These are phyloP conservation scores for Sordariomycetes sp. DNA, from an alignment of 2,329 filamentous ascomycete genomes.

Conservation along the genomic window DNA sequence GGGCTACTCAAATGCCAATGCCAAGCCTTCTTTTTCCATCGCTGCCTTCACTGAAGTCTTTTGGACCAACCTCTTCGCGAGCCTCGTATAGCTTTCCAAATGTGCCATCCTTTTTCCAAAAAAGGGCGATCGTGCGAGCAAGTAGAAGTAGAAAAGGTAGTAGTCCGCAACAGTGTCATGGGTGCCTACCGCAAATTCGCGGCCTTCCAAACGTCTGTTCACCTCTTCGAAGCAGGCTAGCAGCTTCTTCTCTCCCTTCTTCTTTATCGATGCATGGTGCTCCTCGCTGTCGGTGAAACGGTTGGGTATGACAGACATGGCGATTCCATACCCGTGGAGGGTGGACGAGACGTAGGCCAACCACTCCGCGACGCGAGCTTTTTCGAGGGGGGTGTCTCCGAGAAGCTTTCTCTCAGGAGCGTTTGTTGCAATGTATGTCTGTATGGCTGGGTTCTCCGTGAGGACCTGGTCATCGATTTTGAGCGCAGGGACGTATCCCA, in stretches of 20 bases:
- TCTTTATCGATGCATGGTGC: constrained; percentile 6
- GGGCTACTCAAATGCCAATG: too few species aligned
- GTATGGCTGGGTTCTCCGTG: constrained; percentile 21
- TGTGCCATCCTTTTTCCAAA: too few species aligned
- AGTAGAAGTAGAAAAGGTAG: constrained; percentile 1
- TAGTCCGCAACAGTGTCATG: constrained; percentile 1
- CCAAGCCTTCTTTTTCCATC: too few species aligned
- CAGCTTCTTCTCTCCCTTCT: constrained; percentile 5
- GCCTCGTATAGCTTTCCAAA: neutral
- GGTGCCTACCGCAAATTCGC: constrained; percentile 1
- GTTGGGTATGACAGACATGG: constrained; percentile 12
- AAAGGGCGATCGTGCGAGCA: too few species aligned
- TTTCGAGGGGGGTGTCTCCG: constrained; percentile 10
- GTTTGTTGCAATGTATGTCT: constrained; percentile 19
- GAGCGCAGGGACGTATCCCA: constrained; percentile 20
- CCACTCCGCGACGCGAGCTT: constrained; percentile 20
- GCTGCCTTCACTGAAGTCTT: too few species aligned
- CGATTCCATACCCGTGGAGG: constrained; percentile 18
- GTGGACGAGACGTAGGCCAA: constrained; percentile 20
- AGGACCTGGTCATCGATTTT: constrained; percentile 16
- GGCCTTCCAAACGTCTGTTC: neutral
- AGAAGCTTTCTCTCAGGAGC: constrained; percentile 10
- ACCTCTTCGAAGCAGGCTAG: neutral
- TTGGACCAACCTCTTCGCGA: neutral
- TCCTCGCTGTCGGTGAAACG: constrained; percentile 15